phyloP scores from a whole-genome alignment of 371 early-diverging fungal species.

The Chytridiales sp. region DNA sequence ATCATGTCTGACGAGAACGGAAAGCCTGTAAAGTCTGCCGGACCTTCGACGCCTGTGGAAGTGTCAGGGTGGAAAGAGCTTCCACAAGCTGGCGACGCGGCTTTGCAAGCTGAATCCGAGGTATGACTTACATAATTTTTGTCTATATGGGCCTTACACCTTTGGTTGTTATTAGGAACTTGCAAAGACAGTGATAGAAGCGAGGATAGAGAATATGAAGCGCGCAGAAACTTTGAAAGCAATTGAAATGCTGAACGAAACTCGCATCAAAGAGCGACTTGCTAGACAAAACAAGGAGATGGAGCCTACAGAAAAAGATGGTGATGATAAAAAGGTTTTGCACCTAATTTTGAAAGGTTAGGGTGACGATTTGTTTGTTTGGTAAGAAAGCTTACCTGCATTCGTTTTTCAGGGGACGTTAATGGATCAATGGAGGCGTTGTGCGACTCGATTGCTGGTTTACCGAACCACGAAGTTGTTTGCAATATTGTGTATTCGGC shows the following conservation, averaged over 20 bases:
- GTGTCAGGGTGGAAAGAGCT: slow-evolving; percentile 92
- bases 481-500: slow-evolving; percentile 73
- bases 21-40: slow-evolving; percentile 67
- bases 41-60: slow-evolving; percentile 85
- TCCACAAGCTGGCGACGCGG: slow-evolving; percentile 88
- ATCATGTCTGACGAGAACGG: slow-evolving; percentile 80
- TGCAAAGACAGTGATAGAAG: slow-evolving; percentile 76
- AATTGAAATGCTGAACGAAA: slow-evolving; percentile 75
- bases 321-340: slow-evolving; percentile 13
- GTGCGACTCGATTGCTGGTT: slow-evolving; percentile 66
- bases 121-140: slow-evolving; percentile 41
- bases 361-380: slow-evolving; percentile 45
- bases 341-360: slow-evolving; percentile 47
- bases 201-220: slow-evolving; percentile 62
- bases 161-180: slow-evolving; percentile 49
- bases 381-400: neutral
- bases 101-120: slow-evolving; percentile 72
- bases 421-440: slow-evolving; percentile 94
- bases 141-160: neutral
- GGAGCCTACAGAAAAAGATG: slow-evolving; percentile 33
- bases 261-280: slow-evolving; percentile 63
- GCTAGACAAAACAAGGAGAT: slow-evolving; percentile 54
- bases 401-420: slow-evolving; percentile 73
- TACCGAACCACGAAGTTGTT: slow-evolving; percentile 77
- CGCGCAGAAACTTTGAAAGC: slow-evolving; percentile 63